Evolutionary conservation across 306 rosid species (phyloP).

Genomic region (Purshia tridentata): DNA sequence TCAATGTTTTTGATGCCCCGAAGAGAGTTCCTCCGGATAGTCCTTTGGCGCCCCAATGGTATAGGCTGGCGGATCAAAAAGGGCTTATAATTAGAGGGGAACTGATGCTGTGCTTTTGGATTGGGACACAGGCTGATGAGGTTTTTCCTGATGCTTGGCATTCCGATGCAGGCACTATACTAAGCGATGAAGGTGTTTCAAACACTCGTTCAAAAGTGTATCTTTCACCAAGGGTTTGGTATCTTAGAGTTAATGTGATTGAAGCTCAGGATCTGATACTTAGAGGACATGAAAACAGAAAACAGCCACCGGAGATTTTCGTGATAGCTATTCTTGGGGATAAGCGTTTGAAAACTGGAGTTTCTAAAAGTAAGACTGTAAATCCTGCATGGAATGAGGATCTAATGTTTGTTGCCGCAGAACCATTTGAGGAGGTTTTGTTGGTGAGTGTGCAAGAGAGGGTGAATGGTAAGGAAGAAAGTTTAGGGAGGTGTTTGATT

Average conservation of each 20-base stretch:
- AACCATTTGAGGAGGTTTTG: neutral
- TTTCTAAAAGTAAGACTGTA: neutral
- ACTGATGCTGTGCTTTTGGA: conserved; percentile 39
- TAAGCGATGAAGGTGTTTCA: neutral
- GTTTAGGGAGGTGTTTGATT: neutral
- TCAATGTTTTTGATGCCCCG: neutral
- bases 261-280: neutral
- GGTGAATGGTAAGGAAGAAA: neutral
- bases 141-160: conserved; percentile 23
- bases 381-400: conserved; percentile 1
- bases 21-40: neutral
- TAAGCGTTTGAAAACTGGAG: neutral
- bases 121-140: conserved; percentile 34
- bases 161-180: conserved; percentile 6
- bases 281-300: neutral
- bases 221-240: conserved; percentile 31
- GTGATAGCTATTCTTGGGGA: neutral
- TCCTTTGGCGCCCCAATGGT: conserved; percentile 2
- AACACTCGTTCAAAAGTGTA: conserved; percentile 27
- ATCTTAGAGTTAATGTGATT: conserved; percentile 33
- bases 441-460: neutral
- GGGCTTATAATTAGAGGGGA: neutral
- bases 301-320: neutral
- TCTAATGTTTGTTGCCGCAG: conserved; percentile 19
- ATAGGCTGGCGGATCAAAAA: neutral